A percentile compares a stretch with the other conserved stretches of the same genome.
Evolutionary conservation across 179 eudicot species (phyloP).

Genomic region (Beta macrorhiza): DNA sequence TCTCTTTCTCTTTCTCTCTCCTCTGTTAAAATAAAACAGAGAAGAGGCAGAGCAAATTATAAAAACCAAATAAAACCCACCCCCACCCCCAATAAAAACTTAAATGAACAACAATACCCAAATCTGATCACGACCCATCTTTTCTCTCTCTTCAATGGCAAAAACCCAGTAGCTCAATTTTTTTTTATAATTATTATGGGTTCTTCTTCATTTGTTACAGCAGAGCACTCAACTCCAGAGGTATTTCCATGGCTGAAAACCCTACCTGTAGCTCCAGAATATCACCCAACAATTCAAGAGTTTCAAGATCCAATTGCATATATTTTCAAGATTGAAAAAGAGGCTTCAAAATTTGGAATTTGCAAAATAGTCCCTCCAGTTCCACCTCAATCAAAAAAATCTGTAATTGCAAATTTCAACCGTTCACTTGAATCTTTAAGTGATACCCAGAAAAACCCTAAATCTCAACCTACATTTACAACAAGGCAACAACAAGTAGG

Average conservation of each 20-base stretch:
- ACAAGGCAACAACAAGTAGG: constrained; percentile 94
- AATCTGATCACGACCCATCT: constrained; percentile 35
- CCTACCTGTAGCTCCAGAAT: constrained; percentile 90
- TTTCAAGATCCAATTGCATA: constrained; percentile 93
- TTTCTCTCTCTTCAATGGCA: constrained; percentile 31
- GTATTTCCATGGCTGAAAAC: constrained; percentile 82
- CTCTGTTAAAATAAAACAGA: constrained; percentile 37
- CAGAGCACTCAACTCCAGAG: constrained; percentile 50
- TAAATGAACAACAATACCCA: constrained; percentile 27
- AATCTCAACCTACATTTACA: constrained; percentile 59
- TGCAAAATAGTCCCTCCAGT: constrained; percentile 95
- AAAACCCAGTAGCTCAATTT: constrained; percentile 17
- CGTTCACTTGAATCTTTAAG: constrained; percentile 40
- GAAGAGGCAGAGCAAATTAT: constrained; percentile 38
- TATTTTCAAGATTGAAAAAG: constrained; percentile 86
- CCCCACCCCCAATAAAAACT: not conserved
- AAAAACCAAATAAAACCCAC: not conserved
- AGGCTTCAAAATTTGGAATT: constrained; percentile 82
- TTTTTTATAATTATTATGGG: constrained; percentile 16
- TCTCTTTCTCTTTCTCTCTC: constrained; percentile 24
- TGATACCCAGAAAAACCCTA: constrained; percentile 31
- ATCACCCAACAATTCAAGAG: constrained; percentile 82
- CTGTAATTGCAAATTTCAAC: constrained; percentile 54
- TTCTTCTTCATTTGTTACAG: constrained; percentile 15
- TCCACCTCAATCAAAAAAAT: constrained; percentile 50